Conservation (phyloP, 2,329 filamentous ascomycete species). For the Aspergillus pseudoterreus region DNA sequence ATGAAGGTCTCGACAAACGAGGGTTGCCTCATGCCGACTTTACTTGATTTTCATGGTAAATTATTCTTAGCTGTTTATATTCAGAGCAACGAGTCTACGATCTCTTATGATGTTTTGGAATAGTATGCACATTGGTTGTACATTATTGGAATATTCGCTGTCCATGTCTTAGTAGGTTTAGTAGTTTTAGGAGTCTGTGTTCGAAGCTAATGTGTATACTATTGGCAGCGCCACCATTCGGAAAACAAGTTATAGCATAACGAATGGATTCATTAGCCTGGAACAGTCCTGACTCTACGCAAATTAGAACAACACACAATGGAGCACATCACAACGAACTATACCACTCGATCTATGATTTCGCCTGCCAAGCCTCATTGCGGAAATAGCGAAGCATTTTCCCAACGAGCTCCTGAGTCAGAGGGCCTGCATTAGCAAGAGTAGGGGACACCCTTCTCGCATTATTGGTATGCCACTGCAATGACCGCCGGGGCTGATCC, state of each 20-base stretch:
- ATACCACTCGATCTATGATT: background rate
- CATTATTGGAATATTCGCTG: no score
- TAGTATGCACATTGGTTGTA: no score
- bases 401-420: constrained; percentile 25
- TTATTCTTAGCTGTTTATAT: background rate
- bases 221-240: no score
- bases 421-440: constrained; percentile 8
- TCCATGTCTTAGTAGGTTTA: no score
- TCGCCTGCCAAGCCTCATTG: constrained; percentile 13
- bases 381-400: constrained; percentile 37
- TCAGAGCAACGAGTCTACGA: background rate
- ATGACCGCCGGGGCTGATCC: constrained; percentile 5
- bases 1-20: constrained; percentile 40
- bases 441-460: constrained; percentile 12
- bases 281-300: no score
- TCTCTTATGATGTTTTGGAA: background rate
- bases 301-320: no score
- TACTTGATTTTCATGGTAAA: constrained; percentile 17
- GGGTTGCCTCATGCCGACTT: constrained; percentile 47
- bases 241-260: no score
- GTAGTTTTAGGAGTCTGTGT: no score
- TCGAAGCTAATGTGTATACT: no score
- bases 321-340: no score
- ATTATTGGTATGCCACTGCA: constrained; percentile 18
- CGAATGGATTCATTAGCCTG: no score